Evolutionary conservation across 768 basidiomycete genomes (phyloP).

Genomic region (Termitomyces sp.): DNA sequence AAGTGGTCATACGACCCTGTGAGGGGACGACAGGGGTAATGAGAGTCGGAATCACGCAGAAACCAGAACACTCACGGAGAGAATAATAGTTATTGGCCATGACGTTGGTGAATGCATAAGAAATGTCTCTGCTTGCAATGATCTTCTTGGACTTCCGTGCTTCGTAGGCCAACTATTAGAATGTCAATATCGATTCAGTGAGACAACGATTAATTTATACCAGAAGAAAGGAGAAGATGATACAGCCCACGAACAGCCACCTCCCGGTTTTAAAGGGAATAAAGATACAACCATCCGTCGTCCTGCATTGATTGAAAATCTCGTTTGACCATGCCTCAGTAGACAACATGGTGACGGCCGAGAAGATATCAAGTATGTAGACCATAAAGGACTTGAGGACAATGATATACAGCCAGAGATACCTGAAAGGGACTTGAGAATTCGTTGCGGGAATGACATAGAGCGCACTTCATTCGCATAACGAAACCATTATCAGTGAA

Average conservation of each 20-base stretch:
- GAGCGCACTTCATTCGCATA: conserved; percentile 77
- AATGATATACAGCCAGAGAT: conserved; percentile 88
- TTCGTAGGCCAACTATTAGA: conserved; percentile 79
- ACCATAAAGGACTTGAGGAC: conserved; percentile 95
- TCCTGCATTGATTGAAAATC: conserved; percentile 74
- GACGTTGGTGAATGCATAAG: conserved; percentile 96
- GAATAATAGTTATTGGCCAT: conserved; percentile 97
- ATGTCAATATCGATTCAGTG: conserved; percentile 3
- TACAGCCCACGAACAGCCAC: conserved; percentile 97
- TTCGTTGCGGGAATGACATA: background rate
- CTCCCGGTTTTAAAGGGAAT: conserved; percentile 87
- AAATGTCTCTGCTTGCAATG: conserved; percentile 92
- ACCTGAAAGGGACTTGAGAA: conserved; percentile 42
- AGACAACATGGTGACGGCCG: conserved; percentile 93
- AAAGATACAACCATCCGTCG: conserved; percentile 66
- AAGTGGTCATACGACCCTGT: conserved; percentile 94
- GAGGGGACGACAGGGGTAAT: conserved; percentile 4
- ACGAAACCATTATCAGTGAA: conserved; percentile 84
- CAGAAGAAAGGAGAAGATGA: conserved; percentile 95
- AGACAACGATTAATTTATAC: conserved; percentile 38
- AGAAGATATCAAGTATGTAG: conserved; percentile 97
- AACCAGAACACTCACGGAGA: conserved; percentile 56
- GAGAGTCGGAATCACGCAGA: background rate
- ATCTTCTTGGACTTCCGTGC: conserved; percentile 89
- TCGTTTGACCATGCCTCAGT: conserved; percentile 88